A percentile compares a stretch with the other conserved stretches of the same genome.
These are phyloP conservation scores for Trifolium subterraneum DNA, from an alignment of 306 rosid genomes.

Conservation along the genomic window DNA sequence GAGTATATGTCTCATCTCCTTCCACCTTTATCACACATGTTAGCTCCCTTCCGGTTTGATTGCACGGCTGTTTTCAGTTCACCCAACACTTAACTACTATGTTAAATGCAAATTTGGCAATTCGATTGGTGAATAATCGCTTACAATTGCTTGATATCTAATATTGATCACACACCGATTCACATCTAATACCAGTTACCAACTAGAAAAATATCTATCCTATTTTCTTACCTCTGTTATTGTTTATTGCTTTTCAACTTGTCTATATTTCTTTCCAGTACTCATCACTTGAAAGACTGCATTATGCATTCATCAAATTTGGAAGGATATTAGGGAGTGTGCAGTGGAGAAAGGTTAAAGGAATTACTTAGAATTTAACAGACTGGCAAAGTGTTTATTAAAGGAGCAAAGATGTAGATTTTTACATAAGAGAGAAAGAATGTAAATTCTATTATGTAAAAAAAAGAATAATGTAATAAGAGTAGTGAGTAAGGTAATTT, in stretches of 20 bases:
- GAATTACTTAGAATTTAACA: not conserved
- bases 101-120: not conserved
- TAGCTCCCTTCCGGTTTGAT: not conserved
- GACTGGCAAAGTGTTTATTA: not conserved
- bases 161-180: too few relatives aligned
- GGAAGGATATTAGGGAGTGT: not conserved
- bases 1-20: not conserved
- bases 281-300: conserved; percentile 4
- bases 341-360: not conserved
- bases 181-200: too few relatives aligned
- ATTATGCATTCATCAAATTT: not conserved
- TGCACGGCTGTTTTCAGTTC: not conserved
- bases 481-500: too few relatives aligned
- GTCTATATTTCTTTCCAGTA: not conserved
- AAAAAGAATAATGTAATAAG: too few relatives aligned
- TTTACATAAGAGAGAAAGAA: too few relatives aligned
- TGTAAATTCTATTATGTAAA: too few relatives aligned
- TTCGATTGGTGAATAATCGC: not conserved
- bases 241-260: not conserved
- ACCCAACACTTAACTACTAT: not conserved
- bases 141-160: not conserved
- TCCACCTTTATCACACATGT: not conserved
- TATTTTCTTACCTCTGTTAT: not conserved
- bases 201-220: not conserved
- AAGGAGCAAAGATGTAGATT: too few relatives aligned